Percentiles rank a stretch among this genome's conserved stretches.
phyloP scores from a whole-genome alignment of 2,329 filamentous ascomycete species.

The Trichoderma breve region DNA sequence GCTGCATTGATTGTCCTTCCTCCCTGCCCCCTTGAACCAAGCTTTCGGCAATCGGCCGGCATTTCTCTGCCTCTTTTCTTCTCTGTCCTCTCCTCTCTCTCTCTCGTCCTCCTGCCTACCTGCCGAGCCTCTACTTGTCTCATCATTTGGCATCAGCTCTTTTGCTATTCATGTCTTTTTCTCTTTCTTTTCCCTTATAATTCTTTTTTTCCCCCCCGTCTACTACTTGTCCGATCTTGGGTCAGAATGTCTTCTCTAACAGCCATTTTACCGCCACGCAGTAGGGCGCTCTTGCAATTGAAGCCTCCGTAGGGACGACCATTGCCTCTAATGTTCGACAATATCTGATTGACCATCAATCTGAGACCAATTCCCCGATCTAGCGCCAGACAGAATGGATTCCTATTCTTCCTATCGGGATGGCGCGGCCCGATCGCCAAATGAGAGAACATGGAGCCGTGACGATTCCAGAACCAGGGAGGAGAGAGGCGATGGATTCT shows the following conservation, averaged over 20 bases:
- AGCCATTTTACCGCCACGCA: constrained; percentile 51
- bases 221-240: constrained; percentile 27
- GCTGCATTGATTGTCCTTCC: constrained; percentile 3
- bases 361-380: background rate
- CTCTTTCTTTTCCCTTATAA: constrained; percentile 23
- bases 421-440: constrained; percentile 50
- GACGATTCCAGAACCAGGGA: constrained; percentile 53
- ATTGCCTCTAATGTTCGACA: constrained; percentile 10
- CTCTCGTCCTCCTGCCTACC: constrained; percentile 6
- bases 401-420: constrained; percentile 55
- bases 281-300: constrained; percentile 40
- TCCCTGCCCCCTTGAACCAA: constrained; percentile 13
- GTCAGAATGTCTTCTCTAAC: constrained; percentile 56
- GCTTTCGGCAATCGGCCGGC: constrained; percentile 18
- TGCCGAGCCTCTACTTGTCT: constrained; percentile 3
- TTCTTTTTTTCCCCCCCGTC: constrained; percentile 27
- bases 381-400: constrained; percentile 45
- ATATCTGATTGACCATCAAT: constrained; percentile 1
- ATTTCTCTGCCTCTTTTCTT: constrained; percentile 14
- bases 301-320: constrained; percentile 7
- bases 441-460: constrained; percentile 52
- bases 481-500: constrained; percentile 58
- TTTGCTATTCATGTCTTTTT: constrained; percentile 27
- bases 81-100: background rate
- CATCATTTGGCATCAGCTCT: background rate